Evolutionary conservation across 495 filamentous ascomycete species (phyloP).

Genomic region (Articulospora tetracladia): DNA sequence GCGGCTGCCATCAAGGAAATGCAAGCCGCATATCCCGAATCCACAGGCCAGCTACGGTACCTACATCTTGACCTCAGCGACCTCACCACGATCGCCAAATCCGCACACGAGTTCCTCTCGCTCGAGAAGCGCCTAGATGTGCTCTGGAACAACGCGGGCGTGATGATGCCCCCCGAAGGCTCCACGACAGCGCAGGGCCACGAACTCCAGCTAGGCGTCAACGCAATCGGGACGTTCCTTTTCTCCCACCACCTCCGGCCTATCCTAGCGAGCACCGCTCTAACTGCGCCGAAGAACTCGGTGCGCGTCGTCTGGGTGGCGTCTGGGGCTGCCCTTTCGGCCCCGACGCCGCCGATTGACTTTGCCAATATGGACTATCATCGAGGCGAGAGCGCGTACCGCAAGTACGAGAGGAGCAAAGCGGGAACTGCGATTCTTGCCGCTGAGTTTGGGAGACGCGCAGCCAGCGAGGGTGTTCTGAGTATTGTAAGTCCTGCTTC

Average conservation of each 20-base stretch:
- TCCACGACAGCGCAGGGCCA: slow-evolving; percentile 20
- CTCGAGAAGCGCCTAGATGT: slow-evolving; percentile 44
- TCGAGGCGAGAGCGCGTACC: neutral
- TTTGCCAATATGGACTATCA: neutral
- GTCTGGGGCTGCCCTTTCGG: slow-evolving; percentile 26
- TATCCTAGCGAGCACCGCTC: slow-evolving; percentile 31
- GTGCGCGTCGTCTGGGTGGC: slow-evolving; percentile 43
- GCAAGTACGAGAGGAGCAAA: slow-evolving; percentile 35
- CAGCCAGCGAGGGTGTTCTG: slow-evolving; percentile 27
- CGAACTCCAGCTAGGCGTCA: slow-evolving; percentile 38
- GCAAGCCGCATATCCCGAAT: slow-evolving; percentile 12
- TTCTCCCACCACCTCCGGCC: slow-evolving; percentile 41
- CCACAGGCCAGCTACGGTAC: slow-evolving; percentile 31
- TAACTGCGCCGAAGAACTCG: slow-evolving; percentile 23
- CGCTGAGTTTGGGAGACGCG: slow-evolving; percentile 29
- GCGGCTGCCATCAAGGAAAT: slow-evolving; percentile 45
- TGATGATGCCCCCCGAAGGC: slow-evolving; percentile 49
- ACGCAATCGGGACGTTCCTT: slow-evolving; percentile 36
- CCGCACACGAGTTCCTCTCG: slow-evolving; percentile 32
- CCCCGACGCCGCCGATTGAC: neutral
- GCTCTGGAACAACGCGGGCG: slow-evolving; percentile 67
- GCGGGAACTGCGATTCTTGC: slow-evolving; percentile 29
- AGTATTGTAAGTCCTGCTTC: slow-evolving; percentile 16
- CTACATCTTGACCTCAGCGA: slow-evolving; percentile 39
- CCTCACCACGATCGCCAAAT: slow-evolving; percentile 29